Evolutionary conservation across 768 basidiomycete genomes (phyloP).

Genomic region (Tremella fuciformis): DNA sequence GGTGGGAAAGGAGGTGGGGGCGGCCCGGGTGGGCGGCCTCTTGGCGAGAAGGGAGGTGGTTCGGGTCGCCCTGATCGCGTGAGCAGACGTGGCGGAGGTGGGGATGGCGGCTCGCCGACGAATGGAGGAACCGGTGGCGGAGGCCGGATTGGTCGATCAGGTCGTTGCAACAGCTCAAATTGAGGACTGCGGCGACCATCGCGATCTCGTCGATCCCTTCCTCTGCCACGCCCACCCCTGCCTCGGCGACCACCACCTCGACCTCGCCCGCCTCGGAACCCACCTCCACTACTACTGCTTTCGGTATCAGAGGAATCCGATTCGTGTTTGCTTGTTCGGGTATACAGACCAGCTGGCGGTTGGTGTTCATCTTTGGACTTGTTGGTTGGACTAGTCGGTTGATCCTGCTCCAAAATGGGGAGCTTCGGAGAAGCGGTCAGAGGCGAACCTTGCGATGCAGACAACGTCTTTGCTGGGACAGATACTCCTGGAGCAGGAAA

Average conservation of each 20-base stretch:
- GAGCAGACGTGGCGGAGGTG: no score
- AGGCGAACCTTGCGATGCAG: constrained; percentile 1
- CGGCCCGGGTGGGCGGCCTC: no score
- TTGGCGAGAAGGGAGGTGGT: no score
- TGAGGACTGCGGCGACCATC: constrained; percentile 10
- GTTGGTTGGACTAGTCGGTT: not conserved
- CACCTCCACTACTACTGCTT: not conserved
- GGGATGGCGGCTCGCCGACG: not conserved
- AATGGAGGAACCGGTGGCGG: not conserved
- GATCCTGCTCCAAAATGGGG: not conserved
- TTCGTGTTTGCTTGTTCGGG: no score
- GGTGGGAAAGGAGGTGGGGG: no score
- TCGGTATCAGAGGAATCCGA: not conserved
- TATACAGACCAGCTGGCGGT: not conserved
- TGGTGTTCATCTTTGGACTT: not conserved
- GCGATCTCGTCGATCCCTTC: not conserved
- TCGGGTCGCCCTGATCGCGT: no score
- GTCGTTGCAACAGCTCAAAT: constrained; percentile 39
- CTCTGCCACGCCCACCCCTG: constrained; percentile 11
- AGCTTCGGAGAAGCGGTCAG: constrained; percentile 5
- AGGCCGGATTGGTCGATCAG: constrained; percentile 20
- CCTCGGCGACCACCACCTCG: constrained; percentile 13
- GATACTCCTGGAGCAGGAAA: not conserved
- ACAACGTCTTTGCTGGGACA: not conserved
- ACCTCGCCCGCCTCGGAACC: constrained; percentile 4